Percentiles rank a stretch among this genome's conserved stretches.
Evolutionary conservation across 1,284 basidiomycete species (phyloP).

Genomic region (Pyrrhoderma lamaoense): DNA sequence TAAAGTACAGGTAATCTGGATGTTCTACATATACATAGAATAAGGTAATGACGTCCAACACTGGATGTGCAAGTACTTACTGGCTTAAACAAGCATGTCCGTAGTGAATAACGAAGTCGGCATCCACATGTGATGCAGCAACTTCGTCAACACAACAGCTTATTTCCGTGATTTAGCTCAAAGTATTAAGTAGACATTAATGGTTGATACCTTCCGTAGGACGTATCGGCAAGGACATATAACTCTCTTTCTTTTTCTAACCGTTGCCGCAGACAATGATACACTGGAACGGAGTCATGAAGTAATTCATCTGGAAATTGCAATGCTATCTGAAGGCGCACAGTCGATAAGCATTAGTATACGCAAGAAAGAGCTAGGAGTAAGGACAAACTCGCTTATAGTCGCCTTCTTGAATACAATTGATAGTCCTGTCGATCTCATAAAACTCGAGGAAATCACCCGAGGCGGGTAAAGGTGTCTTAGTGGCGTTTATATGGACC

Average conservation of each 20-base stretch:
- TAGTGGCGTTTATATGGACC: too few species aligned
- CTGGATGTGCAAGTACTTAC: constrained; percentile 42
- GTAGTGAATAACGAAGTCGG: constrained; percentile 90
- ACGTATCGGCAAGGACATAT: constrained; percentile 94
- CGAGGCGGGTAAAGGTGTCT: constrained; percentile 29
- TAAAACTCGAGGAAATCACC: constrained; percentile 48
- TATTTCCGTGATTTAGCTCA: background rate
- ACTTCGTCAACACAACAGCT: constrained; percentile 98
- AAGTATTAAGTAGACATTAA: background rate
- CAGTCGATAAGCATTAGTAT: background rate
- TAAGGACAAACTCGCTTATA: constrained; percentile 48
- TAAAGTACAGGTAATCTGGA: constrained; percentile 81
- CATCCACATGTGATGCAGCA: constrained; percentile 89
- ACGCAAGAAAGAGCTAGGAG: constrained; percentile 8
- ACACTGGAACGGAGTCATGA: constrained; percentile 84
- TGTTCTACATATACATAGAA: constrained; percentile 38
- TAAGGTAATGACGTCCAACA: constrained; percentile 9
- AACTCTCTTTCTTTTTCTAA: constrained; percentile 52
- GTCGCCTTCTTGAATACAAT: constrained; percentile 42
- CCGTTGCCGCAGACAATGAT: constrained; percentile 53
- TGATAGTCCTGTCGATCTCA: constrained; percentile 51
- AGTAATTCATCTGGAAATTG: constrained; percentile 97
- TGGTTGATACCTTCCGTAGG: constrained; percentile 75
- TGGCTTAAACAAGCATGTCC: constrained; percentile 94
- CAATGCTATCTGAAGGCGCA: constrained; percentile 62